Evolutionary conservation across 2,329 filamentous ascomycete genomes (phyloP).

Genomic region (Pseudogymnoascus sp.): DNA sequence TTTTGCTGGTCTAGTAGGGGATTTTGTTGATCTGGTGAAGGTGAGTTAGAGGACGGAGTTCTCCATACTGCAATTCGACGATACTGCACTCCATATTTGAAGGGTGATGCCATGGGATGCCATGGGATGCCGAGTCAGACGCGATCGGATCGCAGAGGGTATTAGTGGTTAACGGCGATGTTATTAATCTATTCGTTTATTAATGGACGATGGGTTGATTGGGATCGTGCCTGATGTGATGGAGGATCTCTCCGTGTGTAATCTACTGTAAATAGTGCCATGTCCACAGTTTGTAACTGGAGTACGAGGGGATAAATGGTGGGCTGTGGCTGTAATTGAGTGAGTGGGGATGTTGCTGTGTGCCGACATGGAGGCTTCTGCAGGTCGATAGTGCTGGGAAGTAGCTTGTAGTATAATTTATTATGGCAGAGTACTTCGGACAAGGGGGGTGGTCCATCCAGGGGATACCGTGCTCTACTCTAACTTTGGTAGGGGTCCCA

Average conservation of each 20-base stretch:
- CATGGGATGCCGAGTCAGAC: not conserved
- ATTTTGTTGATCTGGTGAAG: not conserved
- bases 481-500: not conserved
- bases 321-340: not conserved
- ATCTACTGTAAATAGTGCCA: not conserved
- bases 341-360: not conserved
- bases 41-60: not conserved
- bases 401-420: not conserved
- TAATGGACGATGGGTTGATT: not conserved
- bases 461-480: not conserved
- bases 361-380: slow-evolving; percentile 4
- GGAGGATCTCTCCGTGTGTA: not conserved
- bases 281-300: not conserved
- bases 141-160: not conserved
- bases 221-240: not conserved
- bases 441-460: not conserved
- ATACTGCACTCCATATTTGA: not conserved
- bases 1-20: not conserved
- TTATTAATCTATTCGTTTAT: not conserved
- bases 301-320: not conserved
- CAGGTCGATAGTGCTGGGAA: not conserved
- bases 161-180: not conserved
- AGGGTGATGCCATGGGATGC: not conserved
- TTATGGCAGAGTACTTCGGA: not conserved
- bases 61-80: no score